A percentile compares a stretch with the other conserved stretches of the same genome.
phyloP scores from a whole-genome alignment of 129 eudicot genomes.

The Lonicera japonica region DNA sequence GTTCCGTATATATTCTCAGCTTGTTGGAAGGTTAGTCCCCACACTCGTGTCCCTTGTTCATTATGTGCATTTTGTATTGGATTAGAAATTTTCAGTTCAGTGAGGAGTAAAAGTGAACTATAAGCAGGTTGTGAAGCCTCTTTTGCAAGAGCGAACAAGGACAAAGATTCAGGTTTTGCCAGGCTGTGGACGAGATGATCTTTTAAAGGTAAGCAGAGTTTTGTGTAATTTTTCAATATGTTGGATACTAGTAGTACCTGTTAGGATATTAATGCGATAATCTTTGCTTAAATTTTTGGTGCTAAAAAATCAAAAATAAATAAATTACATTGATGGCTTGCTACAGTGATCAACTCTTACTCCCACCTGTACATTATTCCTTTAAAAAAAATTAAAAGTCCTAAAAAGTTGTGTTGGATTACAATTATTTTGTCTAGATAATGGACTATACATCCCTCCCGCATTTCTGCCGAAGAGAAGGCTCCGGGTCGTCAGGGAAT shows the following conservation, averaged over 20 bases:
- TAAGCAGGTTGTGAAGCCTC: constrained; percentile 68
- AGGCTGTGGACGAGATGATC: constrained; percentile 63
- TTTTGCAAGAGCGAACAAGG: constrained; percentile 66
- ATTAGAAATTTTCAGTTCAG: neutral
- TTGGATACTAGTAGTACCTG: neutral
- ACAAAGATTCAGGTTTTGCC: constrained; percentile 53
- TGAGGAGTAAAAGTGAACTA: neutral
- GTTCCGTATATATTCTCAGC: constrained; percentile 68
- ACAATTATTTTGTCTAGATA: constrained; percentile 32
- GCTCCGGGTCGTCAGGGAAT: constrained; percentile 26
- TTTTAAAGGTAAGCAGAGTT: constrained; percentile 42
- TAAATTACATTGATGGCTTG: neutral
- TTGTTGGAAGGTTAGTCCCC: constrained; percentile 65
- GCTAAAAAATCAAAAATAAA: neutral
- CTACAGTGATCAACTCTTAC: neutral
- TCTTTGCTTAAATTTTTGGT: neutral
- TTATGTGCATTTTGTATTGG: neutral
- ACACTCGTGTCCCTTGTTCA: neutral
- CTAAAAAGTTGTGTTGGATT: neutral
- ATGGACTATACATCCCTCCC: constrained; percentile 69
- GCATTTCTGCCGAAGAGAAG: constrained; percentile 58
- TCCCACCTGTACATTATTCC: neutral
- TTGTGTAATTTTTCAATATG: neutral
- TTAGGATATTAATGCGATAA: neutral
- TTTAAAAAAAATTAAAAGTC: neutral